These are phyloP conservation scores for Pichia cephalocereana DNA, from an alignment of 805 yeast genomes.

Conservation along the genomic window DNA sequence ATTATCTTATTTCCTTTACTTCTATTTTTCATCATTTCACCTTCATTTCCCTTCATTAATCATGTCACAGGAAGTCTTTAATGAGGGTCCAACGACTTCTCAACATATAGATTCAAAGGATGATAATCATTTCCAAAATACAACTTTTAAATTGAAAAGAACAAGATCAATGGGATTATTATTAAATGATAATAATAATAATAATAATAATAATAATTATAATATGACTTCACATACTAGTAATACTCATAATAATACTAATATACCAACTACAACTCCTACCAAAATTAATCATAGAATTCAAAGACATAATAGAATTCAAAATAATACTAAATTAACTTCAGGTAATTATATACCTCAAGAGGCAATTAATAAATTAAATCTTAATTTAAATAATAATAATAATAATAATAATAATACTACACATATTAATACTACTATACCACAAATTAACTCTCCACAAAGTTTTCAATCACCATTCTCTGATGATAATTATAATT, in stretches of 20 bases:
- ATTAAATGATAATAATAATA: no score
- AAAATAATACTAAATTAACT: conserved; percentile 1
- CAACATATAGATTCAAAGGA: conserved; percentile 63
- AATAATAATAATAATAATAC: background rate
- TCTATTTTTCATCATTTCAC: background rate
- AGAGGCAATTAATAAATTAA: conserved; percentile 5
- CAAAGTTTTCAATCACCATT: conserved; percentile 18
- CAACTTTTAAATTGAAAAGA: conserved; percentile 68
- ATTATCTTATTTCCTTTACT: no score
- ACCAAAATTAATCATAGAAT: no score
- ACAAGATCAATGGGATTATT: conserved; percentile 70
- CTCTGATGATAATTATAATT: conserved; percentile 19
- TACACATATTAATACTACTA: background rate
- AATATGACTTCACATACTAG: background rate
- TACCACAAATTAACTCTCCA: conserved; percentile 13
- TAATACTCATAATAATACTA: background rate
- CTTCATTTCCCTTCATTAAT: background rate
- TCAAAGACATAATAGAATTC: background rate
- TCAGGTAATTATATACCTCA: conserved; percentile 6
- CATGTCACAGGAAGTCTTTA: conserved; percentile 30
- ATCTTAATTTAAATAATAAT: background rate
- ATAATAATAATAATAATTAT: background rate
- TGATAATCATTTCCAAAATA: conserved; percentile 58
- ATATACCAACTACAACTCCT: no score
- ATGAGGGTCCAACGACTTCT: conserved; percentile 55